phyloP scores from a whole-genome alignment of 2,329 filamentous ascomycete species.

The Colletotrichum noveboracense region DNA sequence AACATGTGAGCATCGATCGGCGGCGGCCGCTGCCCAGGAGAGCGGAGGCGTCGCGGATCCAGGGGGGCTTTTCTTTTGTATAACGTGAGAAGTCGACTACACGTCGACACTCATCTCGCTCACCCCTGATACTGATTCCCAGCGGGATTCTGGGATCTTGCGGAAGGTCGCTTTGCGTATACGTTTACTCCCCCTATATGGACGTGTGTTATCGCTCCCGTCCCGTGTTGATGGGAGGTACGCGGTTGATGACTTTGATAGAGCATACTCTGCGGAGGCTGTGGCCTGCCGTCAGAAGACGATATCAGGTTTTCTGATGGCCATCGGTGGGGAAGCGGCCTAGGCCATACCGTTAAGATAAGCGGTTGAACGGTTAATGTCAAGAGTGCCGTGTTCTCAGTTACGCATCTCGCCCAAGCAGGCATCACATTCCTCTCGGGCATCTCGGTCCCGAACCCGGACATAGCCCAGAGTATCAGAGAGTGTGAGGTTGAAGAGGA shows the following conservation, averaged over 20 bases:
- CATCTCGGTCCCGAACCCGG: background rate
- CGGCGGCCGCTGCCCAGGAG: background rate
- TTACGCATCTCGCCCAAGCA: background rate
- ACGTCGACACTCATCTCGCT: background rate
- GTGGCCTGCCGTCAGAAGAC: background rate
- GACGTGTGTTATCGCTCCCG: background rate
- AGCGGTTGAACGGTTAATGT: background rate
- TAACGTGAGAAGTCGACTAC: background rate
- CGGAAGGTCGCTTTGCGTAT: background rate
- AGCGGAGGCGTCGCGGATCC: background rate
- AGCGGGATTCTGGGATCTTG: background rate
- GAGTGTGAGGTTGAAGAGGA: background rate
- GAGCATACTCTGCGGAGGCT: background rate
- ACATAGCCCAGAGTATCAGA: background rate
- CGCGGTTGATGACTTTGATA: background rate
- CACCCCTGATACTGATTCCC: background rate
- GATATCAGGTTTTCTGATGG: background rate
- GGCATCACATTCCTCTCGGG: background rate
- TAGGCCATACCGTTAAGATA: background rate
- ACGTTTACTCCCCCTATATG: background rate
- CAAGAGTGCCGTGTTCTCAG: background rate
- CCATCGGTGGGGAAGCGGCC: background rate
- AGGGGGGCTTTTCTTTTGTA: background rate
- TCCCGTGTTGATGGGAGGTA: background rate
- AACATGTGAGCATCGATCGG: background rate